Evolutionary conservation across 768 basidiomycete genomes (phyloP), one percentile per base, ranked within the genome.

Genomic region (Daedaleopsis nitida): DNA sequence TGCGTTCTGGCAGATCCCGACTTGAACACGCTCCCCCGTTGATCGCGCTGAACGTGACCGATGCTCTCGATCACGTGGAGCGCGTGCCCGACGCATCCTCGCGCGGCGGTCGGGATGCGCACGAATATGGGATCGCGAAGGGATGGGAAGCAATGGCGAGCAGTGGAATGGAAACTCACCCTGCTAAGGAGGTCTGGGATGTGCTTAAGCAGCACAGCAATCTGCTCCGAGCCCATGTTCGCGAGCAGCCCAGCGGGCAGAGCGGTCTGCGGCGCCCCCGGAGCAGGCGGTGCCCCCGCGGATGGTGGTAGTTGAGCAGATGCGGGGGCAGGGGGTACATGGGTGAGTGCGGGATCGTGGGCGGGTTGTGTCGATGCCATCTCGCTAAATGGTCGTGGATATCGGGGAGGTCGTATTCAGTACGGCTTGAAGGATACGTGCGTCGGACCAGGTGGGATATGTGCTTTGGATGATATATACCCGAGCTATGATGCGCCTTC

Each of bases 151-250:
- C n/a, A n/a, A n/a, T n/a, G 27, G 27, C 3, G 27, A 32, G 27
- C 3, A 3, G 27, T 32, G 38, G 44, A 39, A 56, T 2, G 48
- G 58, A 47, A 19, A 71, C 55, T 71, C 72, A 75, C 77, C 80
- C 87, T 86, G 65, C 73, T 78, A 52, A 86, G 82, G 27, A 86
- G 76, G 55, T 74, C 74, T 5, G 86, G 83, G 34, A 86, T 67
- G 50, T 80, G 79, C 57, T 86, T 83, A 23, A 91, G 73, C 34
- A 91, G 72, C 52, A 74, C 81, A 73, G 85, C 77, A 56, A 91
- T 78, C 72, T 89, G 87, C 35, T 77, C 76, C 21, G 80, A 77
- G 68, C 86, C 83, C 51, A 88, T 65, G 62, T 55, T 43, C 55
- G 55, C 69, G 44, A 44, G 54, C 19, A 37, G 66, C 39, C 7